These are phyloP conservation scores for Ustilago hordei DNA, from an alignment of 1,284 basidiomycete species.

Conservation along the genomic window DNA sequence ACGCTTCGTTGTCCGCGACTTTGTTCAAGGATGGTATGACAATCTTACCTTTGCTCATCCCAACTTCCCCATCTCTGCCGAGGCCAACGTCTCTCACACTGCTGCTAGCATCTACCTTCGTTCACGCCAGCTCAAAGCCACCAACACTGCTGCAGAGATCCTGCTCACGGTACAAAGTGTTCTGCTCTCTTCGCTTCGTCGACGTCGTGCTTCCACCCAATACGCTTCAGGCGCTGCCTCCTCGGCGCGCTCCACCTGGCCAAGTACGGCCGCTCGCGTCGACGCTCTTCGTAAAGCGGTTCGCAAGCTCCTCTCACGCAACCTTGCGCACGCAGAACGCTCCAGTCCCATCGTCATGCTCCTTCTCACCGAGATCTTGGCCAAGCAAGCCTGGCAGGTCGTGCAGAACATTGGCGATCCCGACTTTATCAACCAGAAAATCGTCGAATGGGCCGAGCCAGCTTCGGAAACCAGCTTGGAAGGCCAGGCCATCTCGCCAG, in stretches of 20 bases:
- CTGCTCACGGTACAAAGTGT: slow-evolving; percentile 59
- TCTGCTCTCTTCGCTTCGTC: slow-evolving; percentile 51
- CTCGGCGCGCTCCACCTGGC: slow-evolving; percentile 40
- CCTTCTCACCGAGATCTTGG: slow-evolving; percentile 57
- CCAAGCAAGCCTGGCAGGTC: slow-evolving; percentile 62
- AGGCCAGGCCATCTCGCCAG: slow-evolving; percentile 39
- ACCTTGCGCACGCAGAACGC: slow-evolving; percentile 46
- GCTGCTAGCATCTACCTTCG: slow-evolving; percentile 52
- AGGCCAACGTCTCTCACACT: slow-evolving; percentile 55
- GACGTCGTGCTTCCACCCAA: slow-evolving; percentile 27
- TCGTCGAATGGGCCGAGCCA: slow-evolving; percentile 55
- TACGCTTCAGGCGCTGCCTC: slow-evolving; percentile 10
- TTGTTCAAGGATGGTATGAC: slow-evolving; percentile 62
- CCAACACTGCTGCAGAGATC: slow-evolving; percentile 57
- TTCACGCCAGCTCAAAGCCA: slow-evolving; percentile 34
- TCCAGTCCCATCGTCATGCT: slow-evolving; percentile 50
- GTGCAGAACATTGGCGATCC: slow-evolving; percentile 58
- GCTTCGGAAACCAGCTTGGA: slow-evolving; percentile 50
- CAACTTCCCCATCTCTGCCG: slow-evolving; percentile 53
- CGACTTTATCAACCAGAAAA: slow-evolving; percentile 62
- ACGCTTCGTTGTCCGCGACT: slow-evolving; percentile 57
- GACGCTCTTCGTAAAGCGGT: slow-evolving; percentile 56
- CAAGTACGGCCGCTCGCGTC: slow-evolving; percentile 50
- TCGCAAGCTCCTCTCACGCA: slow-evolving; percentile 50
- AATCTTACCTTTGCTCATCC: slow-evolving; percentile 57